Evolutionary conservation across 345 rosid species (phyloP).

Genomic region (Acer yangbiense): DNA sequence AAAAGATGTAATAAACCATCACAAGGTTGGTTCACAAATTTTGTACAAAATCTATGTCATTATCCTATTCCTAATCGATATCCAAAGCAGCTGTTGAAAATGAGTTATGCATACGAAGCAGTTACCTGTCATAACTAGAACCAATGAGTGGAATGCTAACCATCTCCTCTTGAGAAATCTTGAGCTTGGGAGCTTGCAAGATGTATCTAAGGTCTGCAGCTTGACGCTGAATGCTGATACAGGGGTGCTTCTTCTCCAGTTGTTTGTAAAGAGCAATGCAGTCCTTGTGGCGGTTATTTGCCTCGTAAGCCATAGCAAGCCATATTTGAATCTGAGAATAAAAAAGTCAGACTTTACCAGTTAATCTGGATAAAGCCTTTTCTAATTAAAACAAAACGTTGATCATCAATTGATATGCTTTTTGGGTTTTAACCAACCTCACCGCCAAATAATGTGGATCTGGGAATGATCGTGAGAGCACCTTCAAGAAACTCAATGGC

Average conservation of each 20-base stretch:
- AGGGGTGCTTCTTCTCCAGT: conserved; percentile 81
- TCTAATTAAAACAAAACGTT: background rate
- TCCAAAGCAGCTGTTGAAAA: background rate
- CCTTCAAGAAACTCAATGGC: conserved; percentile 94
- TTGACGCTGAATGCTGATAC: conserved; percentile 81
- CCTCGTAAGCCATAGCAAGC: conserved; percentile 99
- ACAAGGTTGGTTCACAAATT: background rate
- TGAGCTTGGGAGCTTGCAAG: conserved; percentile 91
- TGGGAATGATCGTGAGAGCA: conserved; percentile 85
- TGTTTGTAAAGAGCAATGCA: conserved; percentile 89
- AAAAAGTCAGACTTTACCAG: background rate
- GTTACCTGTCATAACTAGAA: conserved; percentile 80
- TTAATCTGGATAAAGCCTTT: background rate
- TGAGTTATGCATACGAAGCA: background rate
- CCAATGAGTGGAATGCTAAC: conserved; percentile 79
- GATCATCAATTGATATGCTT: conserved; percentile 12
- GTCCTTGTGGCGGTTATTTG: conserved; percentile 81
- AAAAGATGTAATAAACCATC: background rate
- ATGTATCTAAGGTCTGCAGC: conserved; percentile 92
- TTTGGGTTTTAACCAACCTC: conserved; percentile 66
- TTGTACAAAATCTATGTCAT: background rate
- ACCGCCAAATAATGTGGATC: conserved; percentile 84
- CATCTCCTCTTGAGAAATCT: conserved; percentile 92
- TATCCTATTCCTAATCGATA: background rate
- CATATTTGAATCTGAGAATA: conserved; percentile 87